phyloP scores from a whole-genome alignment of 768 basidiomycete genomes.

The Sarcodon aspratus region DNA sequence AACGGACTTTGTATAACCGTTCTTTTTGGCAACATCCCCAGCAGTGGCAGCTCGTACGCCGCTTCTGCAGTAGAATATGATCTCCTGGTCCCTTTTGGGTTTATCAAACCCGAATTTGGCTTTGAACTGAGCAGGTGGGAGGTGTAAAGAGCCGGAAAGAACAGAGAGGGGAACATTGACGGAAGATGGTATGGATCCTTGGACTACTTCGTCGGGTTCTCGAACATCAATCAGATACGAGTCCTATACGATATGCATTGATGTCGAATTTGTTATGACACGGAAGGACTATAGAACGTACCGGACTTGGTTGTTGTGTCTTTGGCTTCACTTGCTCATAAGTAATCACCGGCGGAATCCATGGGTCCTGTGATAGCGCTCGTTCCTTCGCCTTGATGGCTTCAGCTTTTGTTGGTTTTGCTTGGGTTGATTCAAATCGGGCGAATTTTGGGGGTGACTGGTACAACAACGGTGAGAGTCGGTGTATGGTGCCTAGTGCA shows the following conservation, averaged over 20 bases:
- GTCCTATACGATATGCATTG: constrained; percentile 28
- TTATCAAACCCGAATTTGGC: constrained; percentile 64
- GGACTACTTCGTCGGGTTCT: constrained; percentile 82
- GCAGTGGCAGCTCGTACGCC: constrained; percentile 78
- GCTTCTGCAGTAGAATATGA: constrained; percentile 87
- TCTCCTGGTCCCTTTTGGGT: constrained; percentile 56
- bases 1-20: constrained; percentile 72
- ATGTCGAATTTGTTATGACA: constrained; percentile 5
- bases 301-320: constrained; percentile 64
- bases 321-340: constrained; percentile 79
- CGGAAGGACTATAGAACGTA: constrained; percentile 18
- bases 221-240: constrained; percentile 82
- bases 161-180: constrained; percentile 82
- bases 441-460: too few relatives aligned
- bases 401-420: too few relatives aligned
- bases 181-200: constrained; percentile 87
- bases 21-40: constrained; percentile 68
- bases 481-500: too few relatives aligned
- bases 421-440: too few relatives aligned
- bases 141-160: constrained; percentile 55
- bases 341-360: constrained; percentile 60
- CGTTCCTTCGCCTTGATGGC: not conserved
- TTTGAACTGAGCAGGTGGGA: constrained; percentile 44
- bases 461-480: too few relatives aligned
- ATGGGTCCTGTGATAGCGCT: constrained; percentile 21